Evolutionary conservation across 768 basidiomycete species (phyloP), one percentile per base, ranked within the genome.

Genomic region (Pleurotus tuber-regium): DNA sequence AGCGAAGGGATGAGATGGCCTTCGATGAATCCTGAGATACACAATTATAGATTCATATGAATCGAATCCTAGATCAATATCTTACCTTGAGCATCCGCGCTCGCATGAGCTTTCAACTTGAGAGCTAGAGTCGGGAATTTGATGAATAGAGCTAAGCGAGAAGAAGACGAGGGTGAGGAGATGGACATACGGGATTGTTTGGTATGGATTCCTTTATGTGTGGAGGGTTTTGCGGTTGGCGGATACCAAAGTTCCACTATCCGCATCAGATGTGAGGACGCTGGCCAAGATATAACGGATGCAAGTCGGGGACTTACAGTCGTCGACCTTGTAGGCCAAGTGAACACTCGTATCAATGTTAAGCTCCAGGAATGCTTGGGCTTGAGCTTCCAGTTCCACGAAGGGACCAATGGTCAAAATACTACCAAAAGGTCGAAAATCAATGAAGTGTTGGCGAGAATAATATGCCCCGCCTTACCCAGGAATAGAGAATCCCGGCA

Each of bases 341-440:
- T 60, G 63, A 31, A 72, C 64, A 4, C 35, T 62, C 24, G 68
- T 41, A 54, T 69, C 61, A 25, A 70, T 57, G 38, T 67, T 57
- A n/a, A 72, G 54, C 28, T 69, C 70, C 19, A 75, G 53, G 16
- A 36, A 54, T 0, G 65, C 66, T 0, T 28, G 52, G 1, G 59
- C 63, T 43, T 64, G 55, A 1, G 57, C 73, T 11, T 61, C 52
- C 38, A 75, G 57, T 26, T 67, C 56, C 63, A 75, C 73, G 1
- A 63, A 62, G 4, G 75, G 72, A 3, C 72, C 75, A 30, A 77
- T 38, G 14, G 59, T 65, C 11, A 77, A 59, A 52, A 77, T 64
- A 4, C 73, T 70, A 41, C 18, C 7, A 14, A 19, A 24, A 21
- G 16, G 19, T 9, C 9, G n/a, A 44, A 36, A 31, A 12, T 31